These are phyloP conservation scores for Russula ochroleuca DNA, from an alignment of 768 basidiomycete species.

Conservation along the genomic window DNA sequence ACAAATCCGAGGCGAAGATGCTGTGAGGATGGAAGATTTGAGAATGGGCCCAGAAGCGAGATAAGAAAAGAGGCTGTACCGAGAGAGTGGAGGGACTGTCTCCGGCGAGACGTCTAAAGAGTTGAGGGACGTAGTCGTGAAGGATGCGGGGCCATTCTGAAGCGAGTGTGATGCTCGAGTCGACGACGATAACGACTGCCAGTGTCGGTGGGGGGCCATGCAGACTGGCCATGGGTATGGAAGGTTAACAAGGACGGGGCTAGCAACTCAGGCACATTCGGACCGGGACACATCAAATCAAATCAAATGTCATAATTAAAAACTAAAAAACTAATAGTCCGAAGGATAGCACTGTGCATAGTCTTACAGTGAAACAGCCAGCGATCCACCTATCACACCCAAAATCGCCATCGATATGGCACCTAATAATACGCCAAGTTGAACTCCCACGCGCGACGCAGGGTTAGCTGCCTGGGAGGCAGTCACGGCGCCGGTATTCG, in stretches of 20 bases:
- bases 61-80: slow-evolving; percentile 2
- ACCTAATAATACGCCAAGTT: slow-evolving; percentile 5
- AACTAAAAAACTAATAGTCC: slow-evolving; percentile 1
- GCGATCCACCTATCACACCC: background rate
- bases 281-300: background rate
- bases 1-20: slow-evolving; percentile 28
- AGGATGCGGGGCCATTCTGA: slow-evolving; percentile 24
- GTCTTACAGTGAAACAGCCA: background rate
- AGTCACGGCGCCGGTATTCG: slow-evolving; percentile 28
- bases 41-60: background rate
- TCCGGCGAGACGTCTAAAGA: slow-evolving; percentile 25
- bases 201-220: slow-evolving; percentile 5
- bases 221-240: slow-evolving; percentile 11
- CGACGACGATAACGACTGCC: slow-evolving; percentile 25
- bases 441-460: background rate
- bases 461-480: slow-evolving; percentile 5
- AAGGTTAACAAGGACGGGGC: background rate
- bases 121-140: slow-evolving; percentile 12
- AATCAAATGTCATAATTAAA: background rate
- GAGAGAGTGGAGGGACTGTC: background rate
- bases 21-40: background rate
- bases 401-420: background rate
- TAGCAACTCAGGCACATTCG: background rate
- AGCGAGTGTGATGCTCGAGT: slow-evolving; percentile 26
- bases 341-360: background rate